These are phyloP conservation scores for Oryza brachyantha DNA, from an alignment of 176 grass and related monocot genomes.

Conservation along the genomic window DNA sequence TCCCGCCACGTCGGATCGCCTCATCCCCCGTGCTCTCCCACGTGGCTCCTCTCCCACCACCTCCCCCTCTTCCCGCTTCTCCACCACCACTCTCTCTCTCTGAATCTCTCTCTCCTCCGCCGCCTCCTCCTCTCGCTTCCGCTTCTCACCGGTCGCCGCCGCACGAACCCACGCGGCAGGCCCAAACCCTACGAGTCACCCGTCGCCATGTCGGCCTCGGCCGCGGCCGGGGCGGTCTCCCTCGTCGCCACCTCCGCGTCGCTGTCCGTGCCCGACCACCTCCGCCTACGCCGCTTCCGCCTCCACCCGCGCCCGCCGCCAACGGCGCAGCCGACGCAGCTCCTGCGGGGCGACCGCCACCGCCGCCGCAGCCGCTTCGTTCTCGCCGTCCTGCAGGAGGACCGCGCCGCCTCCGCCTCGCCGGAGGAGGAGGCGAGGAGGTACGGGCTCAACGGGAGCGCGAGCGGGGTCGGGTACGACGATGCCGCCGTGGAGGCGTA, in stretches of 20 bases:
- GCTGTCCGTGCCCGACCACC: slow-evolving; percentile 42
- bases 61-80: not conserved
- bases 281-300: slow-evolving; percentile 29
- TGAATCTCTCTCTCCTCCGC: not conserved
- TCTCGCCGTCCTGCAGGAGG: slow-evolving; percentile 30
- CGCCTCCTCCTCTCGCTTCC: not conserved
- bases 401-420: not conserved
- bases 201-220: slow-evolving; percentile 32
- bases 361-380: not conserved
- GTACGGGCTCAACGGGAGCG: slow-evolving; percentile 53
- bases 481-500: slow-evolving; percentile 36
- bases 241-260: slow-evolving; percentile 40
- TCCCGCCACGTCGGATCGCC: not conserved
- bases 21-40: slow-evolving; percentile 39
- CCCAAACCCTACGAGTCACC: slow-evolving; percentile 20
- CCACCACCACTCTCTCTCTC: not conserved
- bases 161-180: not conserved
- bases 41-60: slow-evolving; percentile 35
- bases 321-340: not conserved
- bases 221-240: slow-evolving; percentile 17
- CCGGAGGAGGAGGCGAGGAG: slow-evolving; percentile 29
- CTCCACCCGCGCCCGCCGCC: not conserved
- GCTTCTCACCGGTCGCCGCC: not conserved
- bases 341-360: not conserved
- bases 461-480: slow-evolving; percentile 40